Evolutionary conservation across 2,329 filamentous ascomycete genomes (phyloP).

Genomic region (Sporothrix schenckii): DNA sequence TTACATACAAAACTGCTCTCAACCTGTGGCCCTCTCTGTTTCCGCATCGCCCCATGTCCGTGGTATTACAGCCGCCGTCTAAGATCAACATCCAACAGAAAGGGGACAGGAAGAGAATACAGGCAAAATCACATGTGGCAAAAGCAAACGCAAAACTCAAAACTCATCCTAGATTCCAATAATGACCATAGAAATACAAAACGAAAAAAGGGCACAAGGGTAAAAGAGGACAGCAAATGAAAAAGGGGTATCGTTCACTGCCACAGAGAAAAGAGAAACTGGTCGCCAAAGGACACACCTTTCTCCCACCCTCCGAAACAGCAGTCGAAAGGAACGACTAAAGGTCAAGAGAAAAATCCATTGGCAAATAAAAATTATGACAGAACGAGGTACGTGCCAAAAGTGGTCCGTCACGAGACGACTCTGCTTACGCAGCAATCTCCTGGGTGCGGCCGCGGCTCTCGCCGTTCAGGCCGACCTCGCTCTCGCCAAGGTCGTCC

Average conservation of each 20-base stretch:
- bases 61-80: slow-evolving; percentile 14
- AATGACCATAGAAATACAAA: slow-evolving; percentile 13
- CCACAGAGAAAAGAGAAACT: slow-evolving; percentile 16
- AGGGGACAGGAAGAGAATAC: background rate
- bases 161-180: slow-evolving; percentile 5
- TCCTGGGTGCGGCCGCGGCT: slow-evolving; percentile 60
- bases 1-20: slow-evolving; percentile 19
- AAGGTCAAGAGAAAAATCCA: background rate
- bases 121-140: background rate
- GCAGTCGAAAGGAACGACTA: slow-evolving; percentile 12
- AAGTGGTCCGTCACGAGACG: background rate
- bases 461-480: slow-evolving; percentile 59
- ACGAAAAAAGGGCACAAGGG: background rate
- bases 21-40: background rate
- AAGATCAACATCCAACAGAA: slow-evolving; percentile 4
- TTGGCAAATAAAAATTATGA: background rate
- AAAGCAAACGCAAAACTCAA: background rate
- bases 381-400: background rate
- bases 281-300: background rate
- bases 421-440: slow-evolving; percentile 48
- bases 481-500: slow-evolving; percentile 49
- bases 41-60: slow-evolving; percentile 8
- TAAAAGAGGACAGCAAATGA: background rate
- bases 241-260: slow-evolving; percentile 23
- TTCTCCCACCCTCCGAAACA: slow-evolving; percentile 14